Evolutionary conservation across 2,329 filamentous ascomycete species (phyloP), one percentile per base, ranked within the genome.

Genomic region (Clarireedia paspali): DNA sequence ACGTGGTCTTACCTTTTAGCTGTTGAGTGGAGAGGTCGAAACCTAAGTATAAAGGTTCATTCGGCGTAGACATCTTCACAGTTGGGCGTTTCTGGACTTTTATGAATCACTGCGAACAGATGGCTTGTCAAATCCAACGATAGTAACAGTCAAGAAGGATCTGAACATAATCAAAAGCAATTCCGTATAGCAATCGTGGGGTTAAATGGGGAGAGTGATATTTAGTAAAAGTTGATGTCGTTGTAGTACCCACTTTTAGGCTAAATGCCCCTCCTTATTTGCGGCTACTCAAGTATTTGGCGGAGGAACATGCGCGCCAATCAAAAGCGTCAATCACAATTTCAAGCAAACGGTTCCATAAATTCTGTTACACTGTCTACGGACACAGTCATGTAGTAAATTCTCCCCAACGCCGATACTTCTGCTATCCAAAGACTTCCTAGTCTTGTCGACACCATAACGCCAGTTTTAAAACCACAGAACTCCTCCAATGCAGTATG

Each of bases 11-110:
- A 84, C 89, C 91, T 80, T 99, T 97, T 57, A 97, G 80, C 71
- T 97, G 92, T 72, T 97, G 94, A 57, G 94, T 97, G 45, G 91
- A 96, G 58, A 97, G 85, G 74, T 99, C 94, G 71, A 97, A 91
- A 59, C 94, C 94, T 67, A 96, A 78, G 70, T 95, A 96, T 59
- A 95, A 76, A 17, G 88, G 85, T 34, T 75, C 77, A 59, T 71
- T 61, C 48, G 63, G 63, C 30, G 68, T 64, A 47, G 71, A 64
- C 71, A 75, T 75, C 46, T 56, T 67, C 5, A 20, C 5, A 17
- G 42, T 42, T 26, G 20, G n/a, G 7, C 67, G 45, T n/a, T 44
- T 50, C 17, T 3, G 15, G 6, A 27, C 20, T 6, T 10, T 24
- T 24, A 14, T 5, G 23, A 26, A 42, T 17, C 39, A n/a, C 30